Evolutionary conservation across 345 rosid species (phyloP).

Genomic region (Eucalyptus curtisii): DNA sequence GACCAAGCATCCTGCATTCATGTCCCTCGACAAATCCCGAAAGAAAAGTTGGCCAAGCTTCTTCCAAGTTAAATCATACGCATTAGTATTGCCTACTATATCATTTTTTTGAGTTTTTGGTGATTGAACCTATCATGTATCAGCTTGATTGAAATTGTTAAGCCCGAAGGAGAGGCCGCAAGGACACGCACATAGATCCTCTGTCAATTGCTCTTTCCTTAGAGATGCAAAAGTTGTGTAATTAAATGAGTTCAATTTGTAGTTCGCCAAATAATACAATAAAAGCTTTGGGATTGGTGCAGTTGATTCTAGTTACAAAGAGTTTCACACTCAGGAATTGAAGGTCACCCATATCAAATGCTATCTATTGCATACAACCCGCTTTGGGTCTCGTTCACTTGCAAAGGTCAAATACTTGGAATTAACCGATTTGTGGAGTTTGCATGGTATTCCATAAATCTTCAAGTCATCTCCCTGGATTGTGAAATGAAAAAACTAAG

Average conservation of each 20-base stretch:
- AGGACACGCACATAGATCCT: not conserved
- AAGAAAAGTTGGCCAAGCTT: no score
- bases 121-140: not conserved
- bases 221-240: not conserved
- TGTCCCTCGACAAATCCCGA: no score
- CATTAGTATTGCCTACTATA: not conserved
- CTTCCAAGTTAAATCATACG: no score
- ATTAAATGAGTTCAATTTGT: not conserved
- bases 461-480: not conserved
- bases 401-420: not conserved
- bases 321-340: not conserved
- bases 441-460: not conserved
- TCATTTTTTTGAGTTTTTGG: not conserved
- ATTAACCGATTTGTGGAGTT: not conserved
- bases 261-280: not conserved
- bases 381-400: not conserved
- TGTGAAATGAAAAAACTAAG: not conserved
- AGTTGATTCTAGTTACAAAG: not conserved
- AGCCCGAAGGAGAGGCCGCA: not conserved
- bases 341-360: not conserved
- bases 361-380: not conserved
- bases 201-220: not conserved
- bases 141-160: not conserved
- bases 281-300: not conserved
- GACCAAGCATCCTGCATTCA: no score